Evolutionary conservation across 345 rosid genomes (phyloP).

Genomic region (Moricandia moricandioides): DNA sequence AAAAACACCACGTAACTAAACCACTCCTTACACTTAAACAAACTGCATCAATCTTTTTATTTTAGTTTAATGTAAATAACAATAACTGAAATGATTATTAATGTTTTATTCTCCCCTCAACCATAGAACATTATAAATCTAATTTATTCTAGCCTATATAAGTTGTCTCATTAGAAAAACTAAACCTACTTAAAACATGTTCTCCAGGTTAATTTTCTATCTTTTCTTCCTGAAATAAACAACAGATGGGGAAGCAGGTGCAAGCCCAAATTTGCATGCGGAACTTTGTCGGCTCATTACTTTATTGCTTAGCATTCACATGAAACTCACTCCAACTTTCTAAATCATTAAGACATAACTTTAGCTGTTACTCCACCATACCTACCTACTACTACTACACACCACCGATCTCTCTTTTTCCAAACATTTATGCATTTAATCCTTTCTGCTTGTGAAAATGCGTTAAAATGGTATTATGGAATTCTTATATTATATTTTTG

Average conservation of each 20-base stretch:
- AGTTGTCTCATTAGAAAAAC: too few species aligned
- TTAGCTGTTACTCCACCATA: background rate
- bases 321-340: background rate
- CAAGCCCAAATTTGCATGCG: background rate
- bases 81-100: too few species aligned
- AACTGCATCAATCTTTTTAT: too few species aligned
- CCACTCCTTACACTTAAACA: too few species aligned
- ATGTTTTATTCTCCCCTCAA: too few species aligned
- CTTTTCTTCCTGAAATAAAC: too few species aligned
- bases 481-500: background rate
- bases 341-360: background rate
- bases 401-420: background rate
- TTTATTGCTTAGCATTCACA: conserved; percentile 6
- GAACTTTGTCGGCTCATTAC: background rate
- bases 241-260: background rate
- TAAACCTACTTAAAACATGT: too few species aligned
- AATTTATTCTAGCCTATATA: too few species aligned
- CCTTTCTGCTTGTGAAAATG: background rate
- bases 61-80: too few species aligned
- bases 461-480: background rate
- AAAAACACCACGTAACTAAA: too few species aligned
- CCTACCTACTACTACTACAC: background rate
- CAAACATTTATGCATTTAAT: background rate
- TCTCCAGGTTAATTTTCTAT: too few species aligned
- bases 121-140: too few species aligned